These are phyloP conservation scores for Volvox reticuliferus DNA, from an alignment of 139 green algal species.

Conservation along the genomic window DNA sequence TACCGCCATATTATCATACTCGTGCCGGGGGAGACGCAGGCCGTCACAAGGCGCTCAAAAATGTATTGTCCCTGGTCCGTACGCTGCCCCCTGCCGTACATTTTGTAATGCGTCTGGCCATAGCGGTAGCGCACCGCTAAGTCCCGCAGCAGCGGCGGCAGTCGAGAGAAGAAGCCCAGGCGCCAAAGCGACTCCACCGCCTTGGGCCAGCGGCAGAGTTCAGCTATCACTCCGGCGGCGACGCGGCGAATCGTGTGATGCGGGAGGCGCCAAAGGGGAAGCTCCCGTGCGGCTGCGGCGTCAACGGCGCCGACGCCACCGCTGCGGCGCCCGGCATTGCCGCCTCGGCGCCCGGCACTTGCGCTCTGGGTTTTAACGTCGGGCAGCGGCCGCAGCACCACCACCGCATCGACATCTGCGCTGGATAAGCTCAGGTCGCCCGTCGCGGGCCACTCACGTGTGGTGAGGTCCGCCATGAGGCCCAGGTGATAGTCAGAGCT, in stretches of 20 bases:
- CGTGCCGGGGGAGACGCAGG: not conserved
- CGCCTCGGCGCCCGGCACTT: no score
- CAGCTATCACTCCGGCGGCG: not conserved
- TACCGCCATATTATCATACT: not conserved
- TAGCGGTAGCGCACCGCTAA: conserved; percentile 6
- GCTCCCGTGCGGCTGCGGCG: not conserved
- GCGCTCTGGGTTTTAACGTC: no score
- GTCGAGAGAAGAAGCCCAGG: not conserved
- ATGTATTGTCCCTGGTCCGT: conserved; percentile 17
- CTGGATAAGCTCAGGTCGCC: not conserved
- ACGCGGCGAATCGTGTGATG: not conserved
- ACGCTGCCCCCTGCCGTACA: not conserved
- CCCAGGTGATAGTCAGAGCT: not conserved
- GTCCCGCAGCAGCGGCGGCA: not conserved
- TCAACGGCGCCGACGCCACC: not conserved
- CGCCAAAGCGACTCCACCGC: not conserved
- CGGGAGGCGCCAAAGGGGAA: not conserved
- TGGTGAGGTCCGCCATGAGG: not conserved
- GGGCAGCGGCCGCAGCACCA: not conserved
- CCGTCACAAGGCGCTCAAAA: not conserved
- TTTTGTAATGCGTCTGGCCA: not conserved
- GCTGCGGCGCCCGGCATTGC: not conserved
- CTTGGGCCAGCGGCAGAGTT: not conserved
- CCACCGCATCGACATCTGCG: not conserved
- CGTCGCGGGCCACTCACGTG: not conserved